Base-by-base conservation (phyloP, 805 yeast genomes). In the Yarrowia sp. region DNA sequence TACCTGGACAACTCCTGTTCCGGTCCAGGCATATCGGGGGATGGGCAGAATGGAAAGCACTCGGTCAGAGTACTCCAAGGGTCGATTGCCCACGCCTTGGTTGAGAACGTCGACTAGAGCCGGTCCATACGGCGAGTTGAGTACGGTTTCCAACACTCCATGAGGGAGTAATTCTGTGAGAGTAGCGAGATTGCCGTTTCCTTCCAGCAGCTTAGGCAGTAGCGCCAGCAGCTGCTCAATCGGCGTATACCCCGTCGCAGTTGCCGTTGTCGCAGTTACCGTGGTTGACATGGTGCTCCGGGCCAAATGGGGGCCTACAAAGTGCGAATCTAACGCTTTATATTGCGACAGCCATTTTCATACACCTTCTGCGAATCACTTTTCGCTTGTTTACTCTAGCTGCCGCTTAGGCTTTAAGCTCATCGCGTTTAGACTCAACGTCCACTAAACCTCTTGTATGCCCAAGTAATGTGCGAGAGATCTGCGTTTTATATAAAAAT, bases 41-140 rank as follows among this genome's bases (percentile, higher is more conserved):
- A 58, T 58, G n/a, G 64, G 64, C 10, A 58, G 64, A 58, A 58
- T 35, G 7, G 64, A 35, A 4, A 58, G 51, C 22, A 58, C 43
- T 41, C 47, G 61, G 31, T 55, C 61, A 14, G 61, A 55, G 38
- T 55, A 55, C 47, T 55, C 61, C 47, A 55, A 14, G 1, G 61
- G 47, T 15, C 61, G 61, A n/a, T 55, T 55, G 7, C 61, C 61
- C 45, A 55, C 61, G 31, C 17, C 36, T 38, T 41, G 28, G 38
- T 55, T 55, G 61, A 55, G 61, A 14, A 31, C 7, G 14, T 55
- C 61, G n/a, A 55, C 47, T 2, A 55, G 31, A 4, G 61, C 61
- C 4, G 61, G 61, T 11, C 61, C 61, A 28, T 55, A 55, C 6
- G 61, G 61, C 36, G 61, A 55, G 47, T 55, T 55, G 61, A 55